Conservation (phyloP, 441 rosid genomes). For the Syzygium syzygioides region DNA sequence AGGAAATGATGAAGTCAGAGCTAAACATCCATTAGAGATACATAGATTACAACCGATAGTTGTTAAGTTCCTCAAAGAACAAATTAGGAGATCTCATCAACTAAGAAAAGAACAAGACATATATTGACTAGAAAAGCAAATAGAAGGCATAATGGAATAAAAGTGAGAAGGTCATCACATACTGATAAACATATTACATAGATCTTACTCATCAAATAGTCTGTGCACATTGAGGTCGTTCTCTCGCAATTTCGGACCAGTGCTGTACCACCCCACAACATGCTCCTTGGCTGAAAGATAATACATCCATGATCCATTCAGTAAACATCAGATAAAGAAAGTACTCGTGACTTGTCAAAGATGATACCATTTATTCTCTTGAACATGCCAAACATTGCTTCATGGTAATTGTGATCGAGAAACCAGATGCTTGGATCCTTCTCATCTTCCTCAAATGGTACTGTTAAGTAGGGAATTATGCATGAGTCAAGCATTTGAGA, state of each 20-base stretch:
- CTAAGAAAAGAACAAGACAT: not conserved
- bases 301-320: not conserved
- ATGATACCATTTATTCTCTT: not conserved
- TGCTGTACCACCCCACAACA: conserved; percentile 93
- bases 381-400: conserved; percentile 3
- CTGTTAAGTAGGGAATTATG: not conserved
- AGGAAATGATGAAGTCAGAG: not conserved
- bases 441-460: conserved; percentile 4
- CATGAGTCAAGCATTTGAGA: not conserved
- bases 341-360: not conserved
- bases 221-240: conserved; percentile 76
- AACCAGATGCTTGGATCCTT: conserved; percentile 3
- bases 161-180: not conserved
- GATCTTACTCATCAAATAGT: conserved; percentile 50
- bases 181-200: not conserved
- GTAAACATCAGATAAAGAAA: not conserved
- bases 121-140: not conserved
- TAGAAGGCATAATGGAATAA: not conserved
- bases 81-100: not conserved
- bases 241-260: conserved; percentile 80
- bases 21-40: not conserved
- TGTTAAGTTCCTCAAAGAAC: not conserved
- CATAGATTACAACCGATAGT: not conserved
- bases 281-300: conserved; percentile 76
- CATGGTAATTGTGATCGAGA: not conserved